Evolutionary conservation across 2,329 filamentous ascomycete species (phyloP).

Genomic region (Penicillium sp.): DNA sequence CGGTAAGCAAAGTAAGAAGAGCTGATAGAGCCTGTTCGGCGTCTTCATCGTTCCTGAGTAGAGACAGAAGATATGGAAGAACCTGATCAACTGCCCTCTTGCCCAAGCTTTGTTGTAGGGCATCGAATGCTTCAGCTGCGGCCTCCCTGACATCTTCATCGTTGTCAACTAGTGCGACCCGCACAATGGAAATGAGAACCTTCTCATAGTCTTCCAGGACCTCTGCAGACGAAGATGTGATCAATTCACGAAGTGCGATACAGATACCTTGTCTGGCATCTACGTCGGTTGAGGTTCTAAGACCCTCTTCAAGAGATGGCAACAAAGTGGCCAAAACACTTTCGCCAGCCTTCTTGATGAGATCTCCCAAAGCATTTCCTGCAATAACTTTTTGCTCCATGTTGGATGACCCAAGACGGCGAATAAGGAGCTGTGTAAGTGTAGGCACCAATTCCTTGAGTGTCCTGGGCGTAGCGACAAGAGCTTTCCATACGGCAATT

Average conservation of each 20-base stretch:
- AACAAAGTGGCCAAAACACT: conserved; percentile 82
- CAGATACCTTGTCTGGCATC: conserved; percentile 97
- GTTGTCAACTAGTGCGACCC: conserved; percentile 84
- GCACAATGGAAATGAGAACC: conserved; percentile 88
- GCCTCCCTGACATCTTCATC: conserved; percentile 89
- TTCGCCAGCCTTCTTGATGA: conserved; percentile 95
- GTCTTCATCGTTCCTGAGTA: conserved; percentile 80
- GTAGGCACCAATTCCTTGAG: conserved; percentile 95
- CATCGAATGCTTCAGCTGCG: conserved; percentile 94
- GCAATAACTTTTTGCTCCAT: conserved; percentile 99
- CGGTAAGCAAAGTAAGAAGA: conserved; percentile 87
- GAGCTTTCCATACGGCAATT: conserved; percentile 91
- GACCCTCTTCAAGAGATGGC: conserved; percentile 85
- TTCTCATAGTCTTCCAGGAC: conserved; percentile 92
- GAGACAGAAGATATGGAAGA: conserved; percentile 81
- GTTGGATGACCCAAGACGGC: conserved; percentile 87
- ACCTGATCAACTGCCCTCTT: conserved; percentile 95
- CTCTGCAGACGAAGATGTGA: conserved; percentile 81
- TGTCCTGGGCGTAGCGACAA: conserved; percentile 86
- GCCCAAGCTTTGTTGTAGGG: conserved; percentile 86
- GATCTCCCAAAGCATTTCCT: conserved; percentile 90
- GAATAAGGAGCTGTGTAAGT: conserved; percentile 90
- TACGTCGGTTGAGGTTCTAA: conserved; percentile 81
- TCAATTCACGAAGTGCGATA: conserved; percentile 89
- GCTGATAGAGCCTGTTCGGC: conserved; percentile 91